Evolutionary conservation across 495 filamentous ascomycete genomes (phyloP), one percentile per base, ranked within the genome.

Genomic region (Daldinia grandis): DNA sequence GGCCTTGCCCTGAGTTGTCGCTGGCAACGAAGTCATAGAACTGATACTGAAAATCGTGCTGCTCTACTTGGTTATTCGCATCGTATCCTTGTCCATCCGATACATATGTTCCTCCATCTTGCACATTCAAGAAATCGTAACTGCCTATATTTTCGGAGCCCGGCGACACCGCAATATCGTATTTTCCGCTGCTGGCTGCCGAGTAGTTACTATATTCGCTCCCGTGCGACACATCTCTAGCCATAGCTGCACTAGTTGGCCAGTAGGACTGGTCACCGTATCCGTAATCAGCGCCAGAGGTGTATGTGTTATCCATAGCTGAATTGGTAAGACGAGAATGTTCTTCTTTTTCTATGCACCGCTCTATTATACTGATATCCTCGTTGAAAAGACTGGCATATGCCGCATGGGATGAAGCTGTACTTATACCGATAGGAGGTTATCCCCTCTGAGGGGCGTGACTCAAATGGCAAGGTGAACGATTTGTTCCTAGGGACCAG

Each of bases 201-300:
- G 69, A 72, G 33, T 65, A 76, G 68, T 33, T 63, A 47, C 62
- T 61, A 24, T 69, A 53, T 8, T 61, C 33, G 49, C 62, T 69
- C 14, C 30, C 62, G 60, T 62, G 33, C 17, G 66, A 71, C 38
- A 59, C 59, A 7, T 64, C 38, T 61, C 67, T 67, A 38, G 63
- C 28, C 66, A 71, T 74, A 21, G 55, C 64, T 17, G 60, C 53
- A 33, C 71, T 61, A 0, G 67, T 62, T 10, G 33, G 31, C 71
- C 66, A 74, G n/a, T 64, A 61, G 15, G 38, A 50, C 24, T 66
- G 66, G 47, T 61, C 58, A 24, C 57, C 35, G 35, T 74, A 66
- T 31, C 35, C 62, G 42, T 57, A 56, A 15, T 33, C 30, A 56
- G 42, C 15, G 31, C 38, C 66, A 31, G 71, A 47, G 12, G 31